Conservation (phyloP, 164 flowering plant species). For the Aristolochia fimbriata region DNA sequence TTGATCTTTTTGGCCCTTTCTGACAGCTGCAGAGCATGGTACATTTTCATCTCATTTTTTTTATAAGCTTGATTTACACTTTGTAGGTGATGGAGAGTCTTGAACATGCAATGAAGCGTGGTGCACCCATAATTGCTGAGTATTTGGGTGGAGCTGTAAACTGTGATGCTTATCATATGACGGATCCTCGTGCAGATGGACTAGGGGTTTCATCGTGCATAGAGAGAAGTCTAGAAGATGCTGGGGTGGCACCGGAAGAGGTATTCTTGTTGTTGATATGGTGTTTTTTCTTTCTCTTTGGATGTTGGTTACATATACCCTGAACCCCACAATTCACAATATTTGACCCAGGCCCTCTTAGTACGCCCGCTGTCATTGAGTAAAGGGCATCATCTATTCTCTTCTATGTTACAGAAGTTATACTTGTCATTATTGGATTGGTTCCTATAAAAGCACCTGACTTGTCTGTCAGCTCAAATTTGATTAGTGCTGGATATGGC, state of each 20-base stretch:
- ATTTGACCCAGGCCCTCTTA: too few relatives aligned
- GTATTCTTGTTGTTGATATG: conserved; percentile 22
- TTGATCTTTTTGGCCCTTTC: background rate
- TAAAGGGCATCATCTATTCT: too few relatives aligned
- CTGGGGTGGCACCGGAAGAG: conserved; percentile 94
- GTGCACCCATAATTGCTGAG: conserved; percentile 84
- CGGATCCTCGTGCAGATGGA: conserved; percentile 95
- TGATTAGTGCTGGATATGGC: too few relatives aligned
- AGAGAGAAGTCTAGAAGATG: conserved; percentile 70
- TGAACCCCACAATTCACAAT: too few relatives aligned
- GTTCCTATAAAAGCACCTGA: too few relatives aligned
- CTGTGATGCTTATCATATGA: conserved; percentile 98
- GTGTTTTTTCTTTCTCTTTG: background rate
- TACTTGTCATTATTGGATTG: too few relatives aligned
- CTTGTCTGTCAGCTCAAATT: too few relatives aligned
- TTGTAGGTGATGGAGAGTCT: conserved; percentile 89
- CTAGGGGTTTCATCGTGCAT: conserved; percentile 94
- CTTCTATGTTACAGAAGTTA: too few relatives aligned
- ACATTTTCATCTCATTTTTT: background rate
- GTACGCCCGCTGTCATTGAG: too few relatives aligned
- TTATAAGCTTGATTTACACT: conserved; percentile 1
- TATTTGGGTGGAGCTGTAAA: conserved; percentile 88
- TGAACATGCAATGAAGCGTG: conserved; percentile 96
- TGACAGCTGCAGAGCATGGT: too few relatives aligned
- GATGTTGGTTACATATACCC: background rate